phyloP scores from a whole-genome alignment of 2,329 filamentous ascomycete species.

The Ilyonectria robusta region DNA sequence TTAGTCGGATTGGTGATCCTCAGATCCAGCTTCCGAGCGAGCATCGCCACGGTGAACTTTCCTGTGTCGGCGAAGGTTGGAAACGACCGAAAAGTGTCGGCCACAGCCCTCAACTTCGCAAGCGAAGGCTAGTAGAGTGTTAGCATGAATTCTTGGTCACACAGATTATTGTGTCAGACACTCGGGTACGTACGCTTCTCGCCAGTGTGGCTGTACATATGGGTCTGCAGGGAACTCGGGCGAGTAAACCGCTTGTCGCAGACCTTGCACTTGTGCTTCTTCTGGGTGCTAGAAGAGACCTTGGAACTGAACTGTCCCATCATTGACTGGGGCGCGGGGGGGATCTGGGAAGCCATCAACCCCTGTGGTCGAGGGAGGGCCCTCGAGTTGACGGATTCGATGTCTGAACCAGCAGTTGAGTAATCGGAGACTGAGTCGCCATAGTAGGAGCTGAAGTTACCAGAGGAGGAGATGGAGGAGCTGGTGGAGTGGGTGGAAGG shows the following conservation, averaged over 20 bases:
- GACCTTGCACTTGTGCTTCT: conserved; percentile 99
- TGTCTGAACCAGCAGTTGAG: conserved; percentile 89
- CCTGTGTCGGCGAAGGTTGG: conserved; percentile 92
- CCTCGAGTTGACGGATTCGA: conserved; percentile 83
- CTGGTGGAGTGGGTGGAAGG: conserved; percentile 86
- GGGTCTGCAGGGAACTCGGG: conserved; percentile 93
- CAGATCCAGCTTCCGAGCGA: conserved; percentile 74
- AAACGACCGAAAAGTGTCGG: conserved; percentile 96
- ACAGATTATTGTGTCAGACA: not conserved
- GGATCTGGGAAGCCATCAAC: conserved; percentile 72
- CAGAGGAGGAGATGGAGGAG: conserved; percentile 90
- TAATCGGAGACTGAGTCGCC: conserved; percentile 93
- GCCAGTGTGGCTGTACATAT: conserved; percentile 98
- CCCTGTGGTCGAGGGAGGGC: conserved; percentile 86
- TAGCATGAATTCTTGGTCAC: conserved; percentile 11
- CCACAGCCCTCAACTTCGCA: conserved; percentile 97
- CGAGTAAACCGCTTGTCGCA: conserved; percentile 98
- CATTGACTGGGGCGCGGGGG: conserved; percentile 94
- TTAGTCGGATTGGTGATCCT: conserved; percentile 74
- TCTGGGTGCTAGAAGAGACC: conserved; percentile 93
- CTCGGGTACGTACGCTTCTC: conserved; percentile 88
- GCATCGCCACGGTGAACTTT: conserved; percentile 89
- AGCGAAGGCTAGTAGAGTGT: conserved; percentile 77
- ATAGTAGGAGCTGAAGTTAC: conserved; percentile 87
- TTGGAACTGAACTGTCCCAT: conserved; percentile 99